Evolutionary conservation across 2,329 filamentous ascomycete genomes (phyloP).

Genomic region (Nigrospora osmanthi): DNA sequence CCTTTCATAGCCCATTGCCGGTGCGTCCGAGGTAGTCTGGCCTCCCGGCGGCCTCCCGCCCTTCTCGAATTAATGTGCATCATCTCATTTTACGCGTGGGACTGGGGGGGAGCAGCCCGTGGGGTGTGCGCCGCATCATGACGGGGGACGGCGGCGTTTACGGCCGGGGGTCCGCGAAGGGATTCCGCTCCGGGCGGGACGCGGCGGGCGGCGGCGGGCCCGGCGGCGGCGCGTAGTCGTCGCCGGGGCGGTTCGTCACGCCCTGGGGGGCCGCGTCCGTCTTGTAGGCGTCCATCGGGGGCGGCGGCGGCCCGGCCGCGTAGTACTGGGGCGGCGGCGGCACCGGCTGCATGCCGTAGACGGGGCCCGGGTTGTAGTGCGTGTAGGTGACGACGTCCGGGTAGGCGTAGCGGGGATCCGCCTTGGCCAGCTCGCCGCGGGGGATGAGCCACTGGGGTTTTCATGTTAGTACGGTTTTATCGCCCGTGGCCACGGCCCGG

Average conservation of each 20-base stretch:
- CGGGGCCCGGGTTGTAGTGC: constrained; percentile 27
- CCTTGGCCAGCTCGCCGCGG: constrained; percentile 33
- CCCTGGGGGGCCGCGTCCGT: constrained; percentile 43
- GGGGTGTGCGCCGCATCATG: no score
- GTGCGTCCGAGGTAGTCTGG: no score
- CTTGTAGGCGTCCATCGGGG: constrained; percentile 42
- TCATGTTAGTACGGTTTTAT: neutral
- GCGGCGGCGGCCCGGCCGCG: constrained; percentile 39
- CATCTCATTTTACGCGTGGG: no score
- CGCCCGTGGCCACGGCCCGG: neutral
- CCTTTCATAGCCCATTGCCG: no score
- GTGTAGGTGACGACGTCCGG: constrained; percentile 31
- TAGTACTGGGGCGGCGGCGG: constrained; percentile 54
- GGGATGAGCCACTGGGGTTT: constrained; percentile 41
- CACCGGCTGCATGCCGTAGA: constrained; percentile 45
- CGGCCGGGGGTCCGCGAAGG: constrained; percentile 3
- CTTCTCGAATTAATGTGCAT: no score
- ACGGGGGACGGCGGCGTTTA: neutral
- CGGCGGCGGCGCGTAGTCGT: constrained; percentile 34
- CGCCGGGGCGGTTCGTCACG: constrained; percentile 11
- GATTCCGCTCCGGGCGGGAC: constrained; percentile 12
- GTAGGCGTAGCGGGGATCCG: constrained; percentile 42
- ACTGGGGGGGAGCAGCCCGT: no score
- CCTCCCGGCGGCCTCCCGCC: no score
- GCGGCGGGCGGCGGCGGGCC: constrained; percentile 38